Evolutionary conservation across 192 early-diverging fungal species (phyloP), one percentile per base, ranked within the genome.

Genomic region (Mortierella claussenii): DNA sequence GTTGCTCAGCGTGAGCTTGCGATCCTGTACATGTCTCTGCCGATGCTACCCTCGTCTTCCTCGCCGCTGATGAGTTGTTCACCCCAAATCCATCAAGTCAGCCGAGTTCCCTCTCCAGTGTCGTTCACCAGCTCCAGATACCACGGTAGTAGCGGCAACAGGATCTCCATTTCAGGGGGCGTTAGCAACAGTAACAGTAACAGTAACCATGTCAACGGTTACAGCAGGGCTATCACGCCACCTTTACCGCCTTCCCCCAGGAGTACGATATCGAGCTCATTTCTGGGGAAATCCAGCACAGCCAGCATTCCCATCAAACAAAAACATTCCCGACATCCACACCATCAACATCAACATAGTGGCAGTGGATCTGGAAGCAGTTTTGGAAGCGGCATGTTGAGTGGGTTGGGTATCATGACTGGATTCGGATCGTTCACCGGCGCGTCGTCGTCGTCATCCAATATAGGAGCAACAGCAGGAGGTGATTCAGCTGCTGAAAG

Each of bases 11-110:
- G 80, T 33, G 80, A 81, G 26, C 56, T 81, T 12, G 80, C 66
- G 0, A 81, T 81, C 42, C 62, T 81, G 3, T 76, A 81, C 59
- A 73, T 81, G 66, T 81, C 80, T 4, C 60, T 75, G 2, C 80
- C 80, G 0, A 65, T 50, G 27, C 55, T 81, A 1, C 80, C 80
- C 11, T 60, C 55, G 2, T 55, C 80, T 13, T 69, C 80, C 18
- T 78, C 73, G 4, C 80, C 80, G 1, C 23, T 37, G 11, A 37
- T 68, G 5, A 67, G 76, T 13, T 58, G 65, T 8, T 69, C 78
- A 7, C 56, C 66, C 4, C 45, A 47, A 6, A 31, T 76, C 10
- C 10, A 10, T 1, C 62, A 75, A 30, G 28, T 26, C 13, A 49
- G 59, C 28, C 73, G 73, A 0, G 46, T 47, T 8, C 63, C 63